These are phyloP conservation scores for Talaromyces sp. DNA, from an alignment of 2,329 filamentous ascomycete species.

Conservation along the genomic window DNA sequence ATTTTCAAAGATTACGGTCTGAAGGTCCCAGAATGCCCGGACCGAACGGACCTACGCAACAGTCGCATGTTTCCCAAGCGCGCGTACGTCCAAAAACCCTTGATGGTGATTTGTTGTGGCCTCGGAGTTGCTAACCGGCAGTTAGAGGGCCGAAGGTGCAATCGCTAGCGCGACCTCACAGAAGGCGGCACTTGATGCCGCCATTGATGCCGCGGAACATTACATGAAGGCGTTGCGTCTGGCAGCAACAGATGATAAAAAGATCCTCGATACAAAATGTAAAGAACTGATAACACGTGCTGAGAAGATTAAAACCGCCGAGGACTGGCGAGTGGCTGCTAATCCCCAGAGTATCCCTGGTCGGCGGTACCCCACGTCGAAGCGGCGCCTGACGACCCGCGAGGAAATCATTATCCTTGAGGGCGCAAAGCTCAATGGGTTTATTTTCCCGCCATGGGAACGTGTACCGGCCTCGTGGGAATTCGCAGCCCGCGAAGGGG, in stretches of 20 bases:
- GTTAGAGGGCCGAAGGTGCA: conserved; percentile 57
- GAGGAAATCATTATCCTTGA: conserved; percentile 78
- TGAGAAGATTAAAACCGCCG: conserved; percentile 69
- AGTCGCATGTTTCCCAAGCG: conserved; percentile 33
- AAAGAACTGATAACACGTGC: conserved; percentile 70
- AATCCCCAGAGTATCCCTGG: conserved; percentile 31
- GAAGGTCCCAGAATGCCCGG: conserved; percentile 31
- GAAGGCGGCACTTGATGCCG: conserved; percentile 70
- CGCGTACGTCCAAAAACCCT: conserved; percentile 29
- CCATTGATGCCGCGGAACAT: conserved; percentile 75
- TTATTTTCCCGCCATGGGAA: conserved; percentile 85
- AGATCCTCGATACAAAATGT: conserved; percentile 68
- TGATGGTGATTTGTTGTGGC: not conserved
- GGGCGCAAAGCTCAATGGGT: conserved; percentile 78
- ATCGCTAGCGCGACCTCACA: conserved; percentile 56
- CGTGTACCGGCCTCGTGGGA: conserved; percentile 60
- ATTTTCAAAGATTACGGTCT: not conserved
- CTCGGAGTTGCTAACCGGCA: conserved; percentile 25
- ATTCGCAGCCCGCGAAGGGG: conserved; percentile 60
- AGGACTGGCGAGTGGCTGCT: conserved; percentile 33
- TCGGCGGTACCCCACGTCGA: conserved; percentile 54
- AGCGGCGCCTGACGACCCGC: conserved; percentile 64
- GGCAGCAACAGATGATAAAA: conserved; percentile 64
- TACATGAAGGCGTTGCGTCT: conserved; percentile 76
- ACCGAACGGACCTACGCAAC: conserved; percentile 28